Conservation (phyloP, 2,329 filamentous ascomycete species). For the Pyrenochaeta sp. region DNA sequence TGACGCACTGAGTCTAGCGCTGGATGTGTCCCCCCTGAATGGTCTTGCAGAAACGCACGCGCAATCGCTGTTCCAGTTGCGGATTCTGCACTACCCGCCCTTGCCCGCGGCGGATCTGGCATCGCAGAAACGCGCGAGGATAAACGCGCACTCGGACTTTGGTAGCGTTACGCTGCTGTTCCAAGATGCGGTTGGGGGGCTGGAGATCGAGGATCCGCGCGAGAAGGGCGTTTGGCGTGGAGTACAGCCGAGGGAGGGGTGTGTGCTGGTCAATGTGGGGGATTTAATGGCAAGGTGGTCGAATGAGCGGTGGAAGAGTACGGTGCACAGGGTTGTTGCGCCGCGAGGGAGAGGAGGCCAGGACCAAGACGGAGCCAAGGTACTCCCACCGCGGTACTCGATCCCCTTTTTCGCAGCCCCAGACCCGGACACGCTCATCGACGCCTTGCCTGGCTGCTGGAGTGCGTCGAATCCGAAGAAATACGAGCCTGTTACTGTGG, state of each 20-base stretch:
- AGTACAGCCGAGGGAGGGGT: slow-evolving; percentile 38
- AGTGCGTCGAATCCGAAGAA: slow-evolving; percentile 41
- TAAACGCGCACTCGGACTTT: slow-evolving; percentile 54
- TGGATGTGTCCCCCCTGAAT: slow-evolving; percentile 20
- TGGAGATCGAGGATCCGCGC: slow-evolving; percentile 46
- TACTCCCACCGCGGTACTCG: slow-evolving; percentile 48
- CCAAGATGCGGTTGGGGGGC: slow-evolving; percentile 51
- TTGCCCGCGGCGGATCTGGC: slow-evolving; percentile 35
- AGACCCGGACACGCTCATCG: slow-evolving; percentile 48
- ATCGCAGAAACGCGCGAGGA: slow-evolving; percentile 34
- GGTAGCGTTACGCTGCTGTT: slow-evolving; percentile 53
- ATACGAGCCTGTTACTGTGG: slow-evolving; percentile 50
- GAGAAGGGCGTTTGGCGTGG: slow-evolving; percentile 34
- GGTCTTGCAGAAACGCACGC: slow-evolving; percentile 34
- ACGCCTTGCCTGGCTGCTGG: slow-evolving; percentile 45
- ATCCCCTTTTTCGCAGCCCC: slow-evolving; percentile 52
- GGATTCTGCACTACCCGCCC: slow-evolving; percentile 51
- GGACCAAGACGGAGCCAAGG: slow-evolving; percentile 14
- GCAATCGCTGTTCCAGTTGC: slow-evolving; percentile 41
- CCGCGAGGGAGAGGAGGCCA: slow-evolving; percentile 18
- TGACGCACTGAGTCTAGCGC: slow-evolving; percentile 31
- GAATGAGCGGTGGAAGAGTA: slow-evolving; percentile 46
- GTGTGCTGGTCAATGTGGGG: slow-evolving; percentile 51
- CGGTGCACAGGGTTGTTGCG: slow-evolving; percentile 49
- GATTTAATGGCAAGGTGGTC: slow-evolving; percentile 52